phyloP scores from a whole-genome alignment of 2,329 filamentous ascomycete genomes.

The Botrytis tulipae region DNA sequence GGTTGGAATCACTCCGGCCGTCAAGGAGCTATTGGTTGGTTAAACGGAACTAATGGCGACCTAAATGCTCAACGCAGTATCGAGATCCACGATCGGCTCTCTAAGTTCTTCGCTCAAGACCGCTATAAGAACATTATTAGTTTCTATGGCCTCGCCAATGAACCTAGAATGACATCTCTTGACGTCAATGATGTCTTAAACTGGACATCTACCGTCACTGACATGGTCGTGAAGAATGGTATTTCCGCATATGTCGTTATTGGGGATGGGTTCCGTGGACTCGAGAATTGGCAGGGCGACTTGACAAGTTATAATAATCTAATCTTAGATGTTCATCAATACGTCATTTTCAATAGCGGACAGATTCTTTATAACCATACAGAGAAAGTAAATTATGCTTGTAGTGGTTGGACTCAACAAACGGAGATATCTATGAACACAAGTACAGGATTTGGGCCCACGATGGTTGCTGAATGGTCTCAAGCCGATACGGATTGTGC shows the following conservation, averaged over 20 bases:
- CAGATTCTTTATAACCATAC: conserved; percentile 81
- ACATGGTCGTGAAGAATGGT: conserved; percentile 73
- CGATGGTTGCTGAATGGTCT: conserved; percentile 93
- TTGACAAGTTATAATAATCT: conserved; percentile 70
- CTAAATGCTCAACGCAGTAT: conserved; percentile 78
- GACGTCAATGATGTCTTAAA: conserved; percentile 63
- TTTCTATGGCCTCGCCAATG: conserved; percentile 93
- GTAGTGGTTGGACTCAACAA: conserved; percentile 81
- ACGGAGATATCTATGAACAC: conserved; percentile 69
- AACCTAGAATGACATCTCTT: conserved; percentile 81
- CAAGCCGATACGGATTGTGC: conserved; percentile 97
- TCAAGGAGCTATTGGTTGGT: conserved; percentile 78
- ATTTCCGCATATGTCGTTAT: conserved; percentile 74
- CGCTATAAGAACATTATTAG: conserved; percentile 89
- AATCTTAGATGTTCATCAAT: conserved; percentile 95
- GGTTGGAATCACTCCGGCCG: conserved; percentile 96
- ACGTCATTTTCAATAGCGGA: conserved; percentile 93
- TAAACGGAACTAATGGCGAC: conserved; percentile 83
- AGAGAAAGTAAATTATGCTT: conserved; percentile 83
- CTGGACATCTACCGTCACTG: conserved; percentile 77
- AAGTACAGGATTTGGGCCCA: conserved; percentile 82
- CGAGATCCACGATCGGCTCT: conserved; percentile 82
- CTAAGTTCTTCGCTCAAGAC: conserved; percentile 87
- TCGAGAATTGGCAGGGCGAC: conserved; percentile 85
- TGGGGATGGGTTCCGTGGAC: conserved; percentile 91